Percentiles rank a stretch among this genome's conserved stretches.
Evolutionary conservation across 2,329 filamentous ascomycete genomes (phyloP).

Genomic region (Hawksworthiomyces lignivorus): DNA sequence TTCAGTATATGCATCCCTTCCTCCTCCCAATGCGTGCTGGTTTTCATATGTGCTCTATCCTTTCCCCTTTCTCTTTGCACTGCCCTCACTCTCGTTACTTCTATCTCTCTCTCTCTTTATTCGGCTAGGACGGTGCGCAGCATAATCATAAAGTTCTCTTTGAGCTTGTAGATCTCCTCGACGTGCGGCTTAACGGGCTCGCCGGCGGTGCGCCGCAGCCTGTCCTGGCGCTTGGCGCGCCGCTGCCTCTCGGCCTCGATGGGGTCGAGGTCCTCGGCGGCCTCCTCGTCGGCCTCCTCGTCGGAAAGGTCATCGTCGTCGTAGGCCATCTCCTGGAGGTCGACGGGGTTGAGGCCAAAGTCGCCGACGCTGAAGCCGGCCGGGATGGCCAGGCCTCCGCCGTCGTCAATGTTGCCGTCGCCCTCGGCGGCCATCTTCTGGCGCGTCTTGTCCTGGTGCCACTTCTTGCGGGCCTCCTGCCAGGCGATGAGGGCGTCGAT

Average conservation of each 20-base stretch:
- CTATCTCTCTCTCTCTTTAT: conserved; percentile 30
- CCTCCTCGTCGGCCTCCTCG: conserved; percentile 58
- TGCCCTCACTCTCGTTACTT: too few relatives aligned
- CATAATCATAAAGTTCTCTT: conserved; percentile 74
- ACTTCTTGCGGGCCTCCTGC: conserved; percentile 94
- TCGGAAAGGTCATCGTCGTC: conserved; percentile 59
- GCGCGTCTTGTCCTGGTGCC: conserved; percentile 94
- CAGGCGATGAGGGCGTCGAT: conserved; percentile 82
- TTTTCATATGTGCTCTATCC: too few relatives aligned
- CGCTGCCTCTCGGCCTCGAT: conserved; percentile 79
- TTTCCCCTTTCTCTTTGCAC: too few relatives aligned
- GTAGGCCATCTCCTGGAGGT: conserved; percentile 78
- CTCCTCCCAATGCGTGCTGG: too few relatives aligned
- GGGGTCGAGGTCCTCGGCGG: conserved; percentile 74
- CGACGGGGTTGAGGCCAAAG: conserved; percentile 82
- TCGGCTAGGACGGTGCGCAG: conserved; percentile 72
- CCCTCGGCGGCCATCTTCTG: conserved; percentile 97
- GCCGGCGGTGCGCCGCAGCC: conserved; percentile 69
- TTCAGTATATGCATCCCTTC: too few relatives aligned
- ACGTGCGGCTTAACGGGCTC: conserved; percentile 77
- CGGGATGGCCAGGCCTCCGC: conserved; percentile 35
- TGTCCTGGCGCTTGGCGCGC: conserved; percentile 69
- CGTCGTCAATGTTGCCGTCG: conserved; percentile 33
- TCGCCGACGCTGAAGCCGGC: conserved; percentile 68
- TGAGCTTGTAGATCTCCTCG: conserved; percentile 71